phyloP scores from a whole-genome alignment of 2,329 filamentous ascomycete genomes.

The Colletotrichum sp. region DNA sequence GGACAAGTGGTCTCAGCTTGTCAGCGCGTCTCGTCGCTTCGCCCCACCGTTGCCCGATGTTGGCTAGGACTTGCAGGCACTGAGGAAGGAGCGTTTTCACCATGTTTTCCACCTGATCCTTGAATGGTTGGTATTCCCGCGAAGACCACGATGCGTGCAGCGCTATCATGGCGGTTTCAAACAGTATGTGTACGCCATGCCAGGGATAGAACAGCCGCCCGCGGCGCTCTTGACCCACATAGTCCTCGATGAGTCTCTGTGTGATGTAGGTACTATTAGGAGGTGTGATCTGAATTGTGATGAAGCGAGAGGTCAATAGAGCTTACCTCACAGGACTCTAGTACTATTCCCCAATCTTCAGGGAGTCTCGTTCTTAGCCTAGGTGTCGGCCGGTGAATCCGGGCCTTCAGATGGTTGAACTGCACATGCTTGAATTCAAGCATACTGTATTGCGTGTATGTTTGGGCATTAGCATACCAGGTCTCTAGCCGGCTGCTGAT shows the following conservation, averaged over 20 bases:
- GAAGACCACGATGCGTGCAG: not conserved
- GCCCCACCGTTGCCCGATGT: not conserved
- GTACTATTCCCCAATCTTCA: not conserved
- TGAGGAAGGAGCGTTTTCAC: not conserved
- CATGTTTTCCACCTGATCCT: rapidly evolving
- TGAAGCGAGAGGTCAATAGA: no score
- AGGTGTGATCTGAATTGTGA: no score
- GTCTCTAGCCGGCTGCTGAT: not conserved
- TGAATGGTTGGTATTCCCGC: not conserved
- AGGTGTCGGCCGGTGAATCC: not conserved
- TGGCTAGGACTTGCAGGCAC: not conserved
- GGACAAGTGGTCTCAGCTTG: not conserved
- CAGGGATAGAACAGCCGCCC: not conserved
- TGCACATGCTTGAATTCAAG: not conserved
- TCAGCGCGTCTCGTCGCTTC: not conserved
- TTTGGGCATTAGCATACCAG: not conserved
- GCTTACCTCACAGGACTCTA: not conserved
- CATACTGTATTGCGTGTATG: not conserved
- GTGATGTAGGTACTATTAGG: rapidly evolving
- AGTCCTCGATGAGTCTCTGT: not conserved
- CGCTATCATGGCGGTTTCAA: not conserved
- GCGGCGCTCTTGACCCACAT: not conserved
- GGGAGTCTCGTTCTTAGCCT: not conserved
- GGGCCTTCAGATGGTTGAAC: not conserved
- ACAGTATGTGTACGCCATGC: not conserved